A percentile compares a stretch with the other conserved stretches of the same genome.
Conservation (phyloP, 2,329 filamentous ascomycete species). For the Apiospora phragmitis region DNA sequence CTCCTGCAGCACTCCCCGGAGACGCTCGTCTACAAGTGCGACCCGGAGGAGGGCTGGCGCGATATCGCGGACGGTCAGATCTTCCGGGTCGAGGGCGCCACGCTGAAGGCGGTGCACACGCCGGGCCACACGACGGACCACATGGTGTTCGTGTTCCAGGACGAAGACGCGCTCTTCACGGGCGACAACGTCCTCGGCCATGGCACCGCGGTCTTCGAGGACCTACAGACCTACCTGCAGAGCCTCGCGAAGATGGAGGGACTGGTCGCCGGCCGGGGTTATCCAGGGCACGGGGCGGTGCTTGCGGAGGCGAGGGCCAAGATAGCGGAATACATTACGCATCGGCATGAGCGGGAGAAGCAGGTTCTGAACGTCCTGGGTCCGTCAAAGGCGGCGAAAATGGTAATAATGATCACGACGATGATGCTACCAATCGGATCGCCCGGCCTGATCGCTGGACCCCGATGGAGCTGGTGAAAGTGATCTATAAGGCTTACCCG, state of each 20-base stretch:
- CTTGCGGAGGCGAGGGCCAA: constrained; percentile 71
- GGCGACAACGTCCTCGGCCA: constrained; percentile 88
- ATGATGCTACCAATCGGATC: constrained; percentile 18
- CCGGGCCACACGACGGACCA: constrained; percentile 80
- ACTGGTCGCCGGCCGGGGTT: constrained; percentile 68
- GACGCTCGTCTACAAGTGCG: constrained; percentile 66
- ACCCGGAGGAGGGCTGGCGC: constrained; percentile 52
- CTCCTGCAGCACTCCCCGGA: constrained; percentile 64
- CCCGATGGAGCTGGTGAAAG: constrained; percentile 80
- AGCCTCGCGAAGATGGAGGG: constrained; percentile 70
- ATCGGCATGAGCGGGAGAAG: constrained; percentile 76
- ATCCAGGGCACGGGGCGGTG: constrained; percentile 85
- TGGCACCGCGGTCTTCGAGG: constrained; percentile 82
- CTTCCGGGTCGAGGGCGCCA: constrained; percentile 49
- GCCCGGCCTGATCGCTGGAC: constrained; percentile 53
- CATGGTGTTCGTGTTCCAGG: constrained; percentile 73
- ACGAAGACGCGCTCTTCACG: constrained; percentile 84
- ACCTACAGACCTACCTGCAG: constrained; percentile 66
- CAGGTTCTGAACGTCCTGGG: constrained; percentile 70
- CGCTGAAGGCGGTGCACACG: constrained; percentile 38
- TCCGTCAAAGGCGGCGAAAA: constrained; percentile 29
- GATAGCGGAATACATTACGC: constrained; percentile 80
- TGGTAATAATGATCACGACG: constrained; percentile 11
- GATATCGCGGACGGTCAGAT: constrained; percentile 57
- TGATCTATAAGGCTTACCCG: constrained; percentile 81